Evolutionary conservation across 805 yeast species (phyloP), one percentile per base, ranked within the genome.

Genomic region (Maudiozyma serrabonitensis): DNA sequence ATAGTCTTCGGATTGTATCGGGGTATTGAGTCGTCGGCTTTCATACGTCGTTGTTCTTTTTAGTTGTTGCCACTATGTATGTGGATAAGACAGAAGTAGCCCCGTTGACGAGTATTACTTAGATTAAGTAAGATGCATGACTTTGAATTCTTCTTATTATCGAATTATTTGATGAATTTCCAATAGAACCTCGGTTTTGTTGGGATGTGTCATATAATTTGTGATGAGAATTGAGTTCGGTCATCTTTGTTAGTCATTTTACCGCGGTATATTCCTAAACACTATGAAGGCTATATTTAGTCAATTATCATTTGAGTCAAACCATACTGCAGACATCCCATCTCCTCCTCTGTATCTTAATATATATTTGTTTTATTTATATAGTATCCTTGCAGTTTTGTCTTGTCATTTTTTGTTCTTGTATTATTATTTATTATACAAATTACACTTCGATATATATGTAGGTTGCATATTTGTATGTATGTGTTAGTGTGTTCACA

Each of bases 261-360:
- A 82, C 72, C 75, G 95, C 96, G 80, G 91, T 95, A 91, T 91
- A 91, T 91, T 91, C 98, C 98, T 91, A 85, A 78, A 88, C 96
- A 81, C 91, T 90, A 84, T 95, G 95, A 76, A 85, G 80, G 86
- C 84, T 81, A 85, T 67, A 75, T 78, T 23, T 72, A 93, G 81
- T 95, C 81, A 63, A 76, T 91, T 80, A 82, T 84, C 95, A 93
- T 81, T 87, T 87, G 96, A 91, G 98, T 89, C 87, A 87, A 90
- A 90, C 98, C 98, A 90, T 91, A 95, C 88, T 82, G 97, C 95
- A 74, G 68, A 91, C 97, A 91, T 82, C 61, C 66, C 26, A 35
- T 28, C 12, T 9, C 12, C 28, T 26, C 8, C 32, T 28, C 12
- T 28, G 9, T 28, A 9, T 9, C 32, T 28, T 11, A 8, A 11